Percentiles rank a stretch among this genome's conserved stretches.
Conservation (phyloP, 2,329 filamentous ascomycete species). For the Xylaria sp. region DNA sequence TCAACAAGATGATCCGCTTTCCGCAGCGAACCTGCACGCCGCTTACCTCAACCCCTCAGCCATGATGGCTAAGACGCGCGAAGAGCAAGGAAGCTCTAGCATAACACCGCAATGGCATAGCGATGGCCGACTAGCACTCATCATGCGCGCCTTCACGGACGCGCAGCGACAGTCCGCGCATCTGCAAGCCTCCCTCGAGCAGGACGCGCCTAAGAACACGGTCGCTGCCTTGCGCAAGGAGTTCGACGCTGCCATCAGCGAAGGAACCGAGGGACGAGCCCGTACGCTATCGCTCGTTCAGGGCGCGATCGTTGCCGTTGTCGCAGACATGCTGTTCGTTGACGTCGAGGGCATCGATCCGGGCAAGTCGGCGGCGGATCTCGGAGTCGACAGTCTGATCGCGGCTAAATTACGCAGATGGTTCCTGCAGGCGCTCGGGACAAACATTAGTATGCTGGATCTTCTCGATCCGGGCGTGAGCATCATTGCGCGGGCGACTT, state of each 20-base stretch:
- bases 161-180: not conserved
- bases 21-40: conserved; percentile 23
- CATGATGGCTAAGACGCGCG: conserved; percentile 9
- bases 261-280: not conserved
- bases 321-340: conserved; percentile 24
- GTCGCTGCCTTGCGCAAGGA: not conserved
- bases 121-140: conserved; percentile 25
- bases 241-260: conserved; percentile 8
- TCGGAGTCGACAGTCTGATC: conserved; percentile 30
- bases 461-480: conserved; percentile 10
- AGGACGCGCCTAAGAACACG: not conserved
- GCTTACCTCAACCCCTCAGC: conserved; percentile 25
- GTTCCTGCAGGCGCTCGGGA: conserved; percentile 19
- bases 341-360: conserved; percentile 20
- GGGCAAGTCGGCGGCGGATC: conserved; percentile 18
- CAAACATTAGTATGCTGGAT: conserved; percentile 21
- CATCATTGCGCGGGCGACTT: not conserved
- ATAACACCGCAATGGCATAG: conserved; percentile 22
- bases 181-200: not conserved
- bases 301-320: conserved; percentile 8
- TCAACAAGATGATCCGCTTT: conserved; percentile 22
- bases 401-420: conserved; percentile 31
- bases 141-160: conserved; percentile 27
- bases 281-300: conserved; percentile 5
- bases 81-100: not conserved